Evolutionary conservation across 306 rosid genomes (phyloP).

Genomic region (Cyamopsis tetragonoloba): DNA sequence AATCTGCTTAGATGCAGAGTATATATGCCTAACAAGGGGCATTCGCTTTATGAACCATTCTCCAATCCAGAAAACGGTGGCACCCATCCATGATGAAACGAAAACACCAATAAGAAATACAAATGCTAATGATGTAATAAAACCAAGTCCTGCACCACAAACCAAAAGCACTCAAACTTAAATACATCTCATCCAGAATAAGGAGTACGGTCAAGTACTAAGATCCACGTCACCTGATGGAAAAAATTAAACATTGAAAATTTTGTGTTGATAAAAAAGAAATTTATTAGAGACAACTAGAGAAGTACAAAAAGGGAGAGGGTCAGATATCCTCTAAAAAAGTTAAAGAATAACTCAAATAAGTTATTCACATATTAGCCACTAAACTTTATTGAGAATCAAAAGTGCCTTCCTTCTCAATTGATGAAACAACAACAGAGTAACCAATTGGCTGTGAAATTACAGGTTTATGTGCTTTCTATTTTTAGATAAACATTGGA

Average conservation of each 20-base stretch:
- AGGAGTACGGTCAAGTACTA: not conserved
- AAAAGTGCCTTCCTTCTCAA: not conserved
- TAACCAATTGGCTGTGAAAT: not conserved
- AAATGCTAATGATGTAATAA: constrained; percentile 72
- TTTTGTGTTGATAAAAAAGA: not conserved
- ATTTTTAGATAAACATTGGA: not conserved
- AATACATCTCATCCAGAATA: not conserved
- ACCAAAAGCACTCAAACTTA: constrained; percentile 24
- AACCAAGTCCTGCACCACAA: constrained; percentile 85
- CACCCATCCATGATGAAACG: constrained; percentile 93
- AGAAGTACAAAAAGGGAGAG: constrained; percentile 6
- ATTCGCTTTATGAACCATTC: constrained; percentile 88
- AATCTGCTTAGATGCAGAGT: constrained; percentile 91
- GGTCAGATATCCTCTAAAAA: not conserved
- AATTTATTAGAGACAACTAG: not conserved
- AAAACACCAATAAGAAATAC: constrained; percentile 83
- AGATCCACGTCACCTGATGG: not conserved
- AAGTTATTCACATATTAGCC: not conserved
- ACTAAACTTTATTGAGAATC: constrained; percentile 11
- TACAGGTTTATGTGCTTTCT: constrained; percentile 6
- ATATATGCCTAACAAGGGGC: constrained; percentile 88
- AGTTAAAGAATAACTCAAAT: constrained; percentile 1
- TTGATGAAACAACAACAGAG: not conserved
- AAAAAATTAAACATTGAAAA: not conserved
- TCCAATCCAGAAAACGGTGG: constrained; percentile 77